phyloP scores from a whole-genome alignment of 2,329 filamentous ascomycete species.

The Botrytis deweyae region DNA sequence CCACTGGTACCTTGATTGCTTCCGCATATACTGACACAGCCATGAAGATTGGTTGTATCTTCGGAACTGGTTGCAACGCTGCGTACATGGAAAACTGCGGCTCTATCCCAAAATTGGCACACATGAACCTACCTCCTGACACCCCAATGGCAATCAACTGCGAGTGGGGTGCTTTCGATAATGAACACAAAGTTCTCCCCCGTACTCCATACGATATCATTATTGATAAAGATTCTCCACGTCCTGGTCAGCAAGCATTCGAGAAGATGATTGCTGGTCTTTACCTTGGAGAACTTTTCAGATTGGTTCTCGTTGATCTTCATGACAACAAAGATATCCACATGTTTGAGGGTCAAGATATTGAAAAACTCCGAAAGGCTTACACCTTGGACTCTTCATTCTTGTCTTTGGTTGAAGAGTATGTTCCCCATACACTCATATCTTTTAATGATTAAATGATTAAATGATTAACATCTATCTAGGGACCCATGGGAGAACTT shows the following conservation, averaged over 20 bases:
- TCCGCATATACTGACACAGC: slow-evolving; percentile 92
- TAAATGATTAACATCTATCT: slow-evolving; percentile 28
- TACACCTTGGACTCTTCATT: slow-evolving; percentile 94
- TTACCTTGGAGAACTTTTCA: slow-evolving; percentile 93
- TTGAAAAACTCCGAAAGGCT: slow-evolving; percentile 74
- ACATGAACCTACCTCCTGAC: slow-evolving; percentile 83
- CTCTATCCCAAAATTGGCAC: slow-evolving; percentile 87
- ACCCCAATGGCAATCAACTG: slow-evolving; percentile 94
- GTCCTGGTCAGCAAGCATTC: slow-evolving; percentile 90
- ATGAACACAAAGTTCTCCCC: slow-evolving; percentile 84
- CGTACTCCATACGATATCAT: slow-evolving; percentile 81
- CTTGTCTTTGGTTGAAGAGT: slow-evolving; percentile 88
- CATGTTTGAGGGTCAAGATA: slow-evolving; percentile 83
- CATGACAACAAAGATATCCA: slow-evolving; percentile 72
- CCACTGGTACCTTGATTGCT: slow-evolving; percentile 93
- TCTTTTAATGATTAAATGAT: slow-evolving; percentile 1
- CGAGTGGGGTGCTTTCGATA: slow-evolving; percentile 96
- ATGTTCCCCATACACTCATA: slow-evolving; percentile 39
- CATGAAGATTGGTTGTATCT: slow-evolving; percentile 96
- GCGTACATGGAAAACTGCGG: slow-evolving; percentile 96
- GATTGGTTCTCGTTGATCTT: slow-evolving; percentile 79
- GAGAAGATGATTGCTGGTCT: slow-evolving; percentile 98
- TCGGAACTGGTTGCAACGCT: slow-evolving; percentile 96
- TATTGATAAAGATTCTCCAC: slow-evolving; percentile 88
- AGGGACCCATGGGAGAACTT: slow-evolving; percentile 95